Evolutionary conservation across 2,329 filamentous ascomycete genomes (phyloP).

Genomic region (Fusarium sp.): DNA sequence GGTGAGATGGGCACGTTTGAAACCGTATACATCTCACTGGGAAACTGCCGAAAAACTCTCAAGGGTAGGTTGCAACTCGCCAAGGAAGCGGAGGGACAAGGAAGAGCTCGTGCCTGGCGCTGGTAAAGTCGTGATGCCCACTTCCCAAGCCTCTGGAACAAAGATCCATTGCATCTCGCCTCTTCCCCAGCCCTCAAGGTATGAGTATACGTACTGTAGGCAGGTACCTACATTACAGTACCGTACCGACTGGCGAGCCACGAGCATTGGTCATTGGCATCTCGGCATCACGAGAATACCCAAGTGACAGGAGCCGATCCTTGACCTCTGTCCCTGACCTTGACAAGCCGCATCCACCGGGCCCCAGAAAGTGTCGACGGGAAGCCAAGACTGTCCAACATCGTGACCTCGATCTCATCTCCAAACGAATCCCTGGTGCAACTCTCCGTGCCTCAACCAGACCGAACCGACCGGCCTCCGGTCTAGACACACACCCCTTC

Average conservation of each 20-base stretch:
- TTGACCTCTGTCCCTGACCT: not conserved
- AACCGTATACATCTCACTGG: not conserved
- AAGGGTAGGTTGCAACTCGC: not conserved
- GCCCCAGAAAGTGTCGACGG: not conserved
- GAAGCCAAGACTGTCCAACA: constrained; percentile 21
- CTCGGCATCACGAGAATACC: constrained; percentile 8
- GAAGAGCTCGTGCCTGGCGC: not conserved
- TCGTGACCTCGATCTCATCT: constrained; percentile 17
- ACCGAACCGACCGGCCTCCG: not conserved
- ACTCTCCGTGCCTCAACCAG: constrained; percentile 16
- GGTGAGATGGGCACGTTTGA: constrained; percentile 16
- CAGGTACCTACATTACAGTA: not conserved
- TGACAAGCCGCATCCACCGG: not conserved
- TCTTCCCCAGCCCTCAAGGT: constrained; percentile 9
- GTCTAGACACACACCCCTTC: constrained; percentile 26
- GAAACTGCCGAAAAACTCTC: not conserved
- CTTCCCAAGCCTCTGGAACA: constrained; percentile 2
- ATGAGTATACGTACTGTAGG: not conserved
- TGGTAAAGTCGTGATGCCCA: not conserved
- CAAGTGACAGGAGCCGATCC: constrained; percentile 5
- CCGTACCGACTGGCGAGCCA: not conserved
- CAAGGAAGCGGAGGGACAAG: not conserved
- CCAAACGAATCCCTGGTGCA: not conserved
- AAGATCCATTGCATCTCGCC: constrained; percentile 9
- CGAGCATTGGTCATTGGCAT: constrained; percentile 1